Conservation (phyloP, 1,284 basidiomycete genomes). For the Takashimella koratensis region DNA sequence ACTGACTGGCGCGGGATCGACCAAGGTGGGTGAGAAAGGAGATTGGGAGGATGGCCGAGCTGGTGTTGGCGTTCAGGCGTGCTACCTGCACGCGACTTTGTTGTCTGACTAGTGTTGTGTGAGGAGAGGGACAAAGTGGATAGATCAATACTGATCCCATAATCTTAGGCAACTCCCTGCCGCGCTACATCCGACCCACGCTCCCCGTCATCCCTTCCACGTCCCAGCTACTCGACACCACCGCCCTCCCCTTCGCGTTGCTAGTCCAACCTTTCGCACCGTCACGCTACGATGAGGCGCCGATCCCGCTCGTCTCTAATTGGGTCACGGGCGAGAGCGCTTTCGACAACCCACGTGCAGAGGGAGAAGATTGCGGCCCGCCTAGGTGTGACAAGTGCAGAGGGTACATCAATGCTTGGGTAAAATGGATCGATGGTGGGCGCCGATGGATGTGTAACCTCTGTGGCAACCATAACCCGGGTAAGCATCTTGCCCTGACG, state of each 20-base stretch:
- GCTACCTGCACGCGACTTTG: no score
- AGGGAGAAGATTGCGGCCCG: constrained; percentile 60
- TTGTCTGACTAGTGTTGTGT: no score
- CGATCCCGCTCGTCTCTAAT: constrained; percentile 67
- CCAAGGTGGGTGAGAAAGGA: constrained; percentile 62
- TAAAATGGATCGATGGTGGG: constrained; percentile 78
- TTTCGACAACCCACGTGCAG: constrained; percentile 67
- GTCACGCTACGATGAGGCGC: constrained; percentile 72
- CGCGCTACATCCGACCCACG: constrained; percentile 63
- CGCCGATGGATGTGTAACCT: constrained; percentile 90
- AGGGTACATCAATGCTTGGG: constrained; percentile 95
- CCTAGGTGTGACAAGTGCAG: constrained; percentile 82
- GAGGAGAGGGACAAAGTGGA: no score
- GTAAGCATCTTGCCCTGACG: no score
- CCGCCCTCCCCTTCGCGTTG: constrained; percentile 78
- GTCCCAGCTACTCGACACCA: constrained; percentile 73
- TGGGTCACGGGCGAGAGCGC: constrained; percentile 41
- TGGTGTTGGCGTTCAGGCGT: no score
- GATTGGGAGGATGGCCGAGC: background rate
- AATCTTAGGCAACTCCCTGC: constrained; percentile 64
- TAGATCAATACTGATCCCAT: no score
- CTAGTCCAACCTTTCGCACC: constrained; percentile 89
- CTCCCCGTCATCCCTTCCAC: constrained; percentile 74
- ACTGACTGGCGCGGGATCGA: constrained; percentile 87
- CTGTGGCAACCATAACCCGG: constrained; percentile 75